Conservation (phyloP, 495 filamentous ascomycete species). For the Penicillium coprophilum region DNA sequence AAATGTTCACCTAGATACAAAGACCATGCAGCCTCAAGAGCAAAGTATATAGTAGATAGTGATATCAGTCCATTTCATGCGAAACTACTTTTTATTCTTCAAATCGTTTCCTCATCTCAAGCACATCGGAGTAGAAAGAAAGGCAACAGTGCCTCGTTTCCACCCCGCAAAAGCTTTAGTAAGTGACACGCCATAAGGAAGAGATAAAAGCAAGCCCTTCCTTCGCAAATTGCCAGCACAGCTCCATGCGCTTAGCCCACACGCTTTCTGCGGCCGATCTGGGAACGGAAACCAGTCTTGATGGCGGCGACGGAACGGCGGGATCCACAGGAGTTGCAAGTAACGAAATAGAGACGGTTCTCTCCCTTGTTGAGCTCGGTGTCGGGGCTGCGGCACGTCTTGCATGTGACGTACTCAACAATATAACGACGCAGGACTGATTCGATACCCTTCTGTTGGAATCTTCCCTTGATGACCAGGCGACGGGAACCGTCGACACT, state of each 20-base stretch:
- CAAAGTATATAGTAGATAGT: constrained; percentile 6
- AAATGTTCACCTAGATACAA: neutral
- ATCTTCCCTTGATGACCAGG: constrained; percentile 96
- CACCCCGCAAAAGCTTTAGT: constrained; percentile 17
- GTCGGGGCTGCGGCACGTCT: constrained; percentile 91
- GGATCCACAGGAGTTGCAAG: constrained; percentile 84
- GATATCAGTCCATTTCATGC: constrained; percentile 26
- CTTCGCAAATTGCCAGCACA: constrained; percentile 19
- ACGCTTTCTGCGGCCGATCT: constrained; percentile 90
- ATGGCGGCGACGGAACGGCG: constrained; percentile 92
- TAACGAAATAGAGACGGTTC: constrained; percentile 87
- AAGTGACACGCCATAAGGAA: constrained; percentile 27
- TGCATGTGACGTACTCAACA: constrained; percentile 98
- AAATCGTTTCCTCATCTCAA: constrained; percentile 27
- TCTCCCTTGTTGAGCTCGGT: constrained; percentile 98
- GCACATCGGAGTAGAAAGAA: constrained; percentile 10
- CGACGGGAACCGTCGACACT: constrained; percentile 89
- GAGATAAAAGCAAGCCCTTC: constrained; percentile 27
- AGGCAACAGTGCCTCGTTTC: constrained; percentile 14
- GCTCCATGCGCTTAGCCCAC: constrained; percentile 35
- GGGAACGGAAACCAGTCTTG: constrained; percentile 99
- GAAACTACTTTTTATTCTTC: constrained; percentile 26
- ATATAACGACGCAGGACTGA: constrained; percentile 93
- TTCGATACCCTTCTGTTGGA: constrained; percentile 98
- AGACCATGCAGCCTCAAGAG: neutral